Evolutionary conservation across 768 basidiomycete species (phyloP).

Genomic region (Megacollybia marginata): DNA sequence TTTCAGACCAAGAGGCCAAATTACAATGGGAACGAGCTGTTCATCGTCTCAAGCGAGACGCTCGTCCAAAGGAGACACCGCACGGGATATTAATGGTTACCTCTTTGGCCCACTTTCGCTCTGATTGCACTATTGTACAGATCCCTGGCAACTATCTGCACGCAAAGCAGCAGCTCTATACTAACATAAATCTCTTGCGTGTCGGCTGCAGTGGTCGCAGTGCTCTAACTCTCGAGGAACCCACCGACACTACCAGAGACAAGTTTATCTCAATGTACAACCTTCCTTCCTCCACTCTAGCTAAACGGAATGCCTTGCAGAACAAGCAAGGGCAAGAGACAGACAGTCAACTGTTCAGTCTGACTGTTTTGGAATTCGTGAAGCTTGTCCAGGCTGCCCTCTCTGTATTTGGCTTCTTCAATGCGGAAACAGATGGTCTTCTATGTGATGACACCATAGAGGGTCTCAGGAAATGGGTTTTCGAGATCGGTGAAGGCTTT

Average conservation of each 20-base stretch:
- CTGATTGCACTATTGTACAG: conserved; percentile 79
- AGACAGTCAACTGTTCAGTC: conserved; percentile 36
- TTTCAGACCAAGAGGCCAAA: conserved; percentile 36
- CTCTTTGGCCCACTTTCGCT: conserved; percentile 81
- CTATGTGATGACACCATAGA: conserved; percentile 73
- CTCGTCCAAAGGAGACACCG: conserved; percentile 67
- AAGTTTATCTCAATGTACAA: conserved; percentile 70
- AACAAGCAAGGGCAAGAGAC: background rate
- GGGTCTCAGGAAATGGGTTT: conserved; percentile 62
- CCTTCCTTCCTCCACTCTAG: conserved; percentile 22
- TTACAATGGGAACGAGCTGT: conserved; percentile 56
- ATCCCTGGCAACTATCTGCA: conserved; percentile 69
- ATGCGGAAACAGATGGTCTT: conserved; percentile 48
- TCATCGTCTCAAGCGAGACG: conserved; percentile 55
- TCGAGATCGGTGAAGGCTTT: conserved; percentile 55
- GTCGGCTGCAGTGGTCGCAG: conserved; percentile 76
- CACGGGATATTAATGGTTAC: conserved; percentile 73
- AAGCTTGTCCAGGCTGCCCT: conserved; percentile 68
- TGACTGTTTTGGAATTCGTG: conserved; percentile 69
- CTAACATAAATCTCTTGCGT: conserved; percentile 78
- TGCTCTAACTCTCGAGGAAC: conserved; percentile 72
- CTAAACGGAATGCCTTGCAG: background rate
- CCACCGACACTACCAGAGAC: conserved; percentile 76
- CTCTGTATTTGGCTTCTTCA: conserved; percentile 54
- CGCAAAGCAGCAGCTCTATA: conserved; percentile 60